Percentiles rank a stretch among this genome's conserved stretches.
Evolutionary conservation across 257 asterid genomes (phyloP).

Genomic region (Scutellaria baicalensis): DNA sequence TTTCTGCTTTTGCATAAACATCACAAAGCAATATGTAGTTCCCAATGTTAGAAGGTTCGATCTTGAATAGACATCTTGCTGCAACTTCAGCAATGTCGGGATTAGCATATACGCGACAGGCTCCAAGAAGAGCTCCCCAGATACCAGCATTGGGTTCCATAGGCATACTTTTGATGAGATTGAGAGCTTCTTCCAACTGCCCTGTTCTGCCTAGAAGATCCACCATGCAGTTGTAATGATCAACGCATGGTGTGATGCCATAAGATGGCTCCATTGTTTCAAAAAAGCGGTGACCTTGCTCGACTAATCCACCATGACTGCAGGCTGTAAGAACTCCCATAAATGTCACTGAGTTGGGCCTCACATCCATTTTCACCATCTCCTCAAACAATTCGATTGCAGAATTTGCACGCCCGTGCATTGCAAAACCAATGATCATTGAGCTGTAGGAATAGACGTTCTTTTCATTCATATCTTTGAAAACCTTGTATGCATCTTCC

Average conservation of each 20-base stretch:
- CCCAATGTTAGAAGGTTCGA: slow-evolving; percentile 63
- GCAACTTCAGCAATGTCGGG: slow-evolving; percentile 74
- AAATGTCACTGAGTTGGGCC: slow-evolving; percentile 71
- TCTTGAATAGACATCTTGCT: slow-evolving; percentile 48
- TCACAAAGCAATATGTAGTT: slow-evolving; percentile 67
- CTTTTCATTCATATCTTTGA: slow-evolving; percentile 27
- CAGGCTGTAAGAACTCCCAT: slow-evolving; percentile 74
- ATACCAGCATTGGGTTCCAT: slow-evolving; percentile 55
- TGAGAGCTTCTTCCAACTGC: slow-evolving; percentile 45
- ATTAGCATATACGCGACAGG: slow-evolving; percentile 49
- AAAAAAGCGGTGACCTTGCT: slow-evolving; percentile 43
- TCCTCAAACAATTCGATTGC: slow-evolving; percentile 58
- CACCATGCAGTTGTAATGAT: slow-evolving; percentile 70
- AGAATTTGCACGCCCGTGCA: slow-evolving; percentile 55
- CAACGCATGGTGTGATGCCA: slow-evolving; percentile 35
- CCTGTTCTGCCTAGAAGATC: slow-evolving; percentile 73
- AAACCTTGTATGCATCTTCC: slow-evolving; percentile 53
- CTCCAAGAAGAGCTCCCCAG: slow-evolving; percentile 91
- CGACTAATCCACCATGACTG: slow-evolving; percentile 70
- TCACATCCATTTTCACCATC: slow-evolving; percentile 51
- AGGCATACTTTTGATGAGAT: slow-evolving; percentile 51
- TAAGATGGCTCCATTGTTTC: slow-evolving; percentile 46
- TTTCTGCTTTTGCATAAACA: slow-evolving; percentile 57
- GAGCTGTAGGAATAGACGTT: slow-evolving; percentile 69
- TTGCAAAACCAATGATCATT: slow-evolving; percentile 71